phyloP scores from a whole-genome alignment of 2,329 filamentous ascomycete genomes.

The Lasiodiplodia citricola region DNA sequence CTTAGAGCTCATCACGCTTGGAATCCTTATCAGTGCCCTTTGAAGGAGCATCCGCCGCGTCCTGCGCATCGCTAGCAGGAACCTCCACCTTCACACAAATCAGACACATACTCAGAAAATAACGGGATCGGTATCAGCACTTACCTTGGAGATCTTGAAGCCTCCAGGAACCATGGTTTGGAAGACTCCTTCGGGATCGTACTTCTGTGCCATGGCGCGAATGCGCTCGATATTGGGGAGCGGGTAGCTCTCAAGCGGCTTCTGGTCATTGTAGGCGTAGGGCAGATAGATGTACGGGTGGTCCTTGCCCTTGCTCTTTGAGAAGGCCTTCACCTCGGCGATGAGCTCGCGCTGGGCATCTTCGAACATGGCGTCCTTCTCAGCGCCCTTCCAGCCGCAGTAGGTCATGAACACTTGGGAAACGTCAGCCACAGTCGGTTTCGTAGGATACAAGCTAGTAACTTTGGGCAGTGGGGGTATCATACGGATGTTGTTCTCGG shows the following conservation, averaged over 20 bases:
- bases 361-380: constrained; percentile 9
- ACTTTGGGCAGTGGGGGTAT: background rate
- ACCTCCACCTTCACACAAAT: background rate
- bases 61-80: background rate
- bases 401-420: constrained; percentile 8
- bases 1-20: background rate
- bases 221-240: constrained; percentile 28
- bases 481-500: constrained; percentile 29
- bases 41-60: background rate
- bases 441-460: background rate
- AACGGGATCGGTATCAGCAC: background rate
- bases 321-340: background rate
- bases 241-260: constrained; percentile 35
- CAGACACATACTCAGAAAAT: background rate
- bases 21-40: background rate
- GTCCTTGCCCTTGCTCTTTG: constrained; percentile 14
- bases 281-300: constrained; percentile 22
- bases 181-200: constrained; percentile 34
- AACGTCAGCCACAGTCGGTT: background rate
- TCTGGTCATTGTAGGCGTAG: constrained; percentile 22
- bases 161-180: constrained; percentile 36
- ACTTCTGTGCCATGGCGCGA: constrained; percentile 24
- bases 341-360: constrained; percentile 6
- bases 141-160: constrained; percentile 37
- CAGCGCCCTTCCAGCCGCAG: constrained; percentile 24